These are phyloP conservation scores for Cordia subcordata DNA, from an alignment of 257 asterid genomes.

Conservation along the genomic window DNA sequence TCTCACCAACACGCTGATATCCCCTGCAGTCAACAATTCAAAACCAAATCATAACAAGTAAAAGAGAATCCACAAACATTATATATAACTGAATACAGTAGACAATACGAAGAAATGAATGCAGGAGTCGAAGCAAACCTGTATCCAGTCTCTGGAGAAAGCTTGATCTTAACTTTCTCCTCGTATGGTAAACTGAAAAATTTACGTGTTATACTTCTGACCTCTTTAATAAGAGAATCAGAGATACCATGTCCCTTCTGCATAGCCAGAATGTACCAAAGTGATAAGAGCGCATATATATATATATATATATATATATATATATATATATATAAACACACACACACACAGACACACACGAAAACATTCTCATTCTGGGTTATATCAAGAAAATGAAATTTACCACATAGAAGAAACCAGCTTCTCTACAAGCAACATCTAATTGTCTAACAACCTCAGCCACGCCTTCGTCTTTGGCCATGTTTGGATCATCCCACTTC, in stretches of 20 bases:
- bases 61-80: background rate
- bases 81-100: background rate
- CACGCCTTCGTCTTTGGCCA: constrained; percentile 48
- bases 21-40: constrained; percentile 51
- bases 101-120: background rate
- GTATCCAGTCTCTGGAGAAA: constrained; percentile 74
- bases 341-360: too few species aligned
- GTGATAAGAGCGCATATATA: too few species aligned
- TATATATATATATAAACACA: too few species aligned
- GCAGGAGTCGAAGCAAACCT: constrained; percentile 37
- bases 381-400: background rate
- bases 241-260: constrained; percentile 95
- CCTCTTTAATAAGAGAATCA: constrained; percentile 48
- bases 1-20: constrained; percentile 71
- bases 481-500: constrained; percentile 73
- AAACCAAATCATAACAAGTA: background rate
- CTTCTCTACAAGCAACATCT: constrained; percentile 71
- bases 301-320: too few species aligned
- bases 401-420: constrained; percentile 90
- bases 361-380: too few species aligned
- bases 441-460: constrained; percentile 62
- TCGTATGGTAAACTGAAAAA: constrained; percentile 71
- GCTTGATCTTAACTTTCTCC: constrained; percentile 71
- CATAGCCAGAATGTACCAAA: constrained; percentile 10
- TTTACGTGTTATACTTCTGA: constrained; percentile 48